Evolutionary conservation across 2,329 filamentous ascomycete genomes (phyloP).

Genomic region (Fusarium cicatricum): DNA sequence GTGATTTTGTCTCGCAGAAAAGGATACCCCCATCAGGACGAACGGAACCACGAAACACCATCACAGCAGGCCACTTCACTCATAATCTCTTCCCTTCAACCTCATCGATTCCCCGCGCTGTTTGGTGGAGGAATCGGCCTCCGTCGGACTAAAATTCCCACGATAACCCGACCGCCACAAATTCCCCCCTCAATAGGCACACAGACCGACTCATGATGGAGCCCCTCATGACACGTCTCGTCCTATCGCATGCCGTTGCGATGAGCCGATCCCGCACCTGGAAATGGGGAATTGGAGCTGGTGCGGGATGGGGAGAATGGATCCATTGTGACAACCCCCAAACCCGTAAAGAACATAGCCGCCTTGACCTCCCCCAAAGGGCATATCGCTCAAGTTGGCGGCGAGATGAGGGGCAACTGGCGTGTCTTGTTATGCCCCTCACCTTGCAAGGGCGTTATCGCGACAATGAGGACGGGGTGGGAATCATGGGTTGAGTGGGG

Average conservation of each 20-base stretch:
- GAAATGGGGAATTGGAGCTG: neutral
- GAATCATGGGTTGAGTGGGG: constrained; percentile 22
- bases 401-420: neutral
- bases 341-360: constrained; percentile 10
- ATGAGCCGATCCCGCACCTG: constrained; percentile 12
- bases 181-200: neutral
- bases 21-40: constrained; percentile 18
- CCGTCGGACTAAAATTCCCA: constrained; percentile 32
- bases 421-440: constrained; percentile 24
- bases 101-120: constrained; percentile 16
- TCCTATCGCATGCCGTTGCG: constrained; percentile 33
- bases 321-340: constrained; percentile 32
- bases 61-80: neutral
- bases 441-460: constrained; percentile 12
- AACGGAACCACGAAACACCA: neutral
- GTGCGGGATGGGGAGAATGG: constrained; percentile 18
- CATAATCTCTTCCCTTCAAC: neutral
- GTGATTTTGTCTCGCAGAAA: neutral
- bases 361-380: constrained; percentile 25
- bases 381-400: constrained; percentile 12
- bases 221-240: constrained; percentile 6
- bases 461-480: constrained; percentile 22
- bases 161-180: constrained; percentile 31
- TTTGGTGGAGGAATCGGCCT: constrained; percentile 40
- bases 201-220: constrained; percentile 28